Percentiles rank a stretch among this genome's conserved stretches.
Evolutionary conservation across 2,329 filamentous ascomycete genomes (phyloP).

Genomic region (Ilyonectria destructans): DNA sequence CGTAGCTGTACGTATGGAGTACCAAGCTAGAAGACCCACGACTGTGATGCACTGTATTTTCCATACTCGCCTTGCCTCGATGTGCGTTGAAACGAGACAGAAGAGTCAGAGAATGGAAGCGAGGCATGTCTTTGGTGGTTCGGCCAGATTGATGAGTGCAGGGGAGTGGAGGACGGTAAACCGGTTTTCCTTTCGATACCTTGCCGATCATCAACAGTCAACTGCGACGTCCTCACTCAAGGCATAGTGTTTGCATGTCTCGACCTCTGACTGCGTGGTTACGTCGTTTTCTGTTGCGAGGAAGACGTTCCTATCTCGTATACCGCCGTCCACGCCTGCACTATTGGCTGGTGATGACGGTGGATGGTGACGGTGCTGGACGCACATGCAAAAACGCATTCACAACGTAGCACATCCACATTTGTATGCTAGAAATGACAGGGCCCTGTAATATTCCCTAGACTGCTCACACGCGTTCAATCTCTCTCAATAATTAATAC

Average conservation of each 20-base stretch:
- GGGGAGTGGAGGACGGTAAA: constrained; percentile 7
- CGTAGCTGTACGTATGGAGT: background rate
- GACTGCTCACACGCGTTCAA: background rate
- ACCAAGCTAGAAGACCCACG: background rate
- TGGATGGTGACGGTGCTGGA: background rate
- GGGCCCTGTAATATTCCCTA: background rate
- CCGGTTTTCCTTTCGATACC: constrained; percentile 22
- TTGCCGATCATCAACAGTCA: constrained; percentile 19
- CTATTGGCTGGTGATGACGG: background rate
- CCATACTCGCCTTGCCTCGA: background rate
- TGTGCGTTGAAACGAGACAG: background rate
- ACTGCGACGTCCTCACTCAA: background rate
- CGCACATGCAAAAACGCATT: background rate
- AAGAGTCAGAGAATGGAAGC: background rate
- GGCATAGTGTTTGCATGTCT: background rate
- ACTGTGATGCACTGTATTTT: constrained; percentile 2
- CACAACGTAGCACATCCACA: background rate
- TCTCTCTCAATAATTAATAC: background rate
- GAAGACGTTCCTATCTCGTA: background rate
- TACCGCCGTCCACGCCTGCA: background rate
- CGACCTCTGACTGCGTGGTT: background rate
- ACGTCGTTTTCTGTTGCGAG: background rate
- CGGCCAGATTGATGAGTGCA: constrained; percentile 2
- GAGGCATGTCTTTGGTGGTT: background rate
- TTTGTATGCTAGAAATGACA: background rate